These are phyloP conservation scores for Candida pseudoviswanathii DNA, from an alignment of 1,139 yeast genomes.

Conservation along the genomic window DNA sequence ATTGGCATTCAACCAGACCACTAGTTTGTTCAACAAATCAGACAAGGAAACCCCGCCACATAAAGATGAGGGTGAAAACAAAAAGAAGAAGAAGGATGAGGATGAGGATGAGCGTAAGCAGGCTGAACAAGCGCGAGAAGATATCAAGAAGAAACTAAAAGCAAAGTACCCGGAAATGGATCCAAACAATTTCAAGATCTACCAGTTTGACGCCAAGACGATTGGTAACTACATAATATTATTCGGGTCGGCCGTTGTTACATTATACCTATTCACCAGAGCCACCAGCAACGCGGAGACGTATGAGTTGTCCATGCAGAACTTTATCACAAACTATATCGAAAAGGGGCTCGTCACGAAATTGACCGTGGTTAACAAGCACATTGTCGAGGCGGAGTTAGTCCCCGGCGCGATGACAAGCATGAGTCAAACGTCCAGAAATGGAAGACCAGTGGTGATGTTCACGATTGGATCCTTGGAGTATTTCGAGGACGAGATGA, in stretches of 20 bases:
- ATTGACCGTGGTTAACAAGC: slow-evolving; percentile 74
- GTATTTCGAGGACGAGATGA: slow-evolving; percentile 69
- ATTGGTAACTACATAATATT: slow-evolving; percentile 11
- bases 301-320: slow-evolving; percentile 79
- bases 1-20: background rate
- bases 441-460: slow-evolving; percentile 48
- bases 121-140: slow-evolving; percentile 16
- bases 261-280: slow-evolving; percentile 17
- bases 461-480: slow-evolving; percentile 78
- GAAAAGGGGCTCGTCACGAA: slow-evolving; percentile 83
- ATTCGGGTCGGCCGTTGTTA: slow-evolving; percentile 14
- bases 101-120: slow-evolving; percentile 17
- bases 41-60: background rate
- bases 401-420: slow-evolving; percentile 58
- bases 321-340: slow-evolving; percentile 78
- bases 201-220: slow-evolving; percentile 28
- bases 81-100: slow-evolving; percentile 21
- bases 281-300: slow-evolving; percentile 18
- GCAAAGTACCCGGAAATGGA: slow-evolving; percentile 35
- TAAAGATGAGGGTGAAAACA: slow-evolving; percentile 14
- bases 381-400: slow-evolving; percentile 72
- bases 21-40: slow-evolving; percentile 8
- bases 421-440: slow-evolving; percentile 38
- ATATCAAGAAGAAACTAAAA: slow-evolving; percentile 32
- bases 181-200: slow-evolving; percentile 35